A percentile compares a stretch with the other conserved stretches of the same genome.
Evolutionary conservation across 805 yeast species (phyloP).

Genomic region (Saccharomycopsis microspora): DNA sequence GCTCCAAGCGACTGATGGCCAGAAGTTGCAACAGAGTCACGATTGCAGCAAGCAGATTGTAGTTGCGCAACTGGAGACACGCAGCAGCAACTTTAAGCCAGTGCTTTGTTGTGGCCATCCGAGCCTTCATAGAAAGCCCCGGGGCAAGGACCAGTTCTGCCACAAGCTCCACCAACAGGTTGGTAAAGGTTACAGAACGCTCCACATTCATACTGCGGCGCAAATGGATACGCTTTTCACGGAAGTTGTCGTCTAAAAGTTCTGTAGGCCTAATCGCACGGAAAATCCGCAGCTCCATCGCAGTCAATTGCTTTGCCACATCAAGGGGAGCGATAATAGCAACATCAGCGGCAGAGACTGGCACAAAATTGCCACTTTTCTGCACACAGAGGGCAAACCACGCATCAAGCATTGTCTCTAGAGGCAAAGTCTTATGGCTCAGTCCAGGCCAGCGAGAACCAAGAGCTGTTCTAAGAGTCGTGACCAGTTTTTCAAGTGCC

Average conservation of each 20-base stretch:
- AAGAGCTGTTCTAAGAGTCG: conserved; percentile 42
- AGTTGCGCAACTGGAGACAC: conserved; percentile 61
- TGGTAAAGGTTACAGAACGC: conserved; percentile 54
- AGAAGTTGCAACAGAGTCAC: conserved; percentile 69
- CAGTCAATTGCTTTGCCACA: conserved; percentile 64
- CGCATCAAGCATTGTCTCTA: conserved; percentile 25
- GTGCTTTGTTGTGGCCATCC: conserved; percentile 44
- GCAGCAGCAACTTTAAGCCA: conserved; percentile 72
- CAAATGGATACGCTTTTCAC: conserved; percentile 46
- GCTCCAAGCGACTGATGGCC: conserved; percentile 49
- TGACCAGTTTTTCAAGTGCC: conserved; percentile 33
- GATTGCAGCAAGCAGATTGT: conserved; percentile 69
- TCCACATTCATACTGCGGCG: conserved; percentile 36
- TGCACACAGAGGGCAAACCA: conserved; percentile 49
- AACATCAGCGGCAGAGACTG: conserved; percentile 21
- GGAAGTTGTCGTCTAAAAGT: conserved; percentile 50
- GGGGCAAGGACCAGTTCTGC: conserved; percentile 57
- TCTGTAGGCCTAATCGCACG: conserved; percentile 55
- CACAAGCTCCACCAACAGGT: conserved; percentile 60
- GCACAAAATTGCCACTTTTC: conserved; percentile 16
- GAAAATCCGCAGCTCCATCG: conserved; percentile 59
- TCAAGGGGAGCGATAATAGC: conserved; percentile 59
- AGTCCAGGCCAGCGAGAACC: conserved; percentile 19
- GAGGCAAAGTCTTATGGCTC: conserved; percentile 19
- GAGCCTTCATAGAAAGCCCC: conserved; percentile 29